Base-by-base conservation (phyloP, 2,329 filamentous ascomycete species). In the Aureobasidium sp. region DNA sequence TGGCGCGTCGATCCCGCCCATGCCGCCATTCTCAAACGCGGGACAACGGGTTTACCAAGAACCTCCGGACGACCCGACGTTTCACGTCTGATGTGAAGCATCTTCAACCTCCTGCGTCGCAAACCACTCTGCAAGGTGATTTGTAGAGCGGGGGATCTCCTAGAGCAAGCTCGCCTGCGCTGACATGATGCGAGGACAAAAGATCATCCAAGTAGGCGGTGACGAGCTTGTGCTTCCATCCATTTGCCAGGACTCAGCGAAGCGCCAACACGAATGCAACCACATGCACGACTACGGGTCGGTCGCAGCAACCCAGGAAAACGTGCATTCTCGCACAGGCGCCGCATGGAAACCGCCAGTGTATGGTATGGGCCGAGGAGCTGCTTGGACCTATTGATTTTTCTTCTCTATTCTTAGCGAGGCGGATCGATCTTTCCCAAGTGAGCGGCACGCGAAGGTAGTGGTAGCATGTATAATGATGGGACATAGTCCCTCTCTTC, bases 321-420 rank as follows among this genome's bases (percentile, higher is more conserved):
- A 59, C 57, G 57, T 59, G 57, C 57, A 59, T 59, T 36, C 57
- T 50, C 34, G 57, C 45, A 59, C 57, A 59, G 57, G 45, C 57
- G 44, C 41, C 57, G 57, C 34, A 50, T 59, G 57, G 57, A 59
- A 58, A 57, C 54, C 39, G 39, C 54, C 54, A 59, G 54, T 48
- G 53, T 57, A 11, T 48, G 55, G 57, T 49, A 59, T 59, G 57
- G 36, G 25, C 21, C 49, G 49, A 27, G 32, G 25, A 21, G 49
- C 49, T 58, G 30, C 54, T 48, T 48, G 54, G 54, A 32, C 32
- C 21, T 45, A 58, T 47, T 47, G 54, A 58, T 48, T 50, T 49
- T 50, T 10, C 32, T 27, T 25, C 45, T 41, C 45, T 59, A 59
- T 59, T 59, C 57, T 59, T 59, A 59, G 57, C 9, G 45, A 59